Conservation (phyloP, 1,284 basidiomycete genomes). For the Cystobasidium pallidum region DNA sequence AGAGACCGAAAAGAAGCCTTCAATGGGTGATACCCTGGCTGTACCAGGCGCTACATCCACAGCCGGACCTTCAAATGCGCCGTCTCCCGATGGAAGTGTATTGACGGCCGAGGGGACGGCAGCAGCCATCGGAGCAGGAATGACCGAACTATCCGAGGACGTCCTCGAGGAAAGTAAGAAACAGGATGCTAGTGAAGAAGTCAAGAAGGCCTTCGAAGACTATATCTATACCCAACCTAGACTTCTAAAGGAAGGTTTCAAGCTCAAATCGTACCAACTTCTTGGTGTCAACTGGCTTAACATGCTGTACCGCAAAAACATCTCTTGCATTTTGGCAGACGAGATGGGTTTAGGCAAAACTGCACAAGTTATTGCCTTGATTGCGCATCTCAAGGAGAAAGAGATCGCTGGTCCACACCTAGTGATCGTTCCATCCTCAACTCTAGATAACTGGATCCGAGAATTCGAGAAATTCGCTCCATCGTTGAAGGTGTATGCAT, state of each 20-base stretch:
- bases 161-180: slow-evolving; percentile 46
- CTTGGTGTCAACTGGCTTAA: slow-evolving; percentile 98
- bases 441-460: slow-evolving; percentile 96
- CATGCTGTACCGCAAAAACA: slow-evolving; percentile 75
- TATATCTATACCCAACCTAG: slow-evolving; percentile 75
- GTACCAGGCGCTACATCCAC: slow-evolving; percentile 48
- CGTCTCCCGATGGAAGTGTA: slow-evolving; percentile 49
- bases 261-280: slow-evolving; percentile 94
- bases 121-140: slow-evolving; percentile 54
- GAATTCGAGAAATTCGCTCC: slow-evolving; percentile 93
- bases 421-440: slow-evolving; percentile 93
- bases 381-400: slow-evolving; percentile 81
- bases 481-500: slow-evolving; percentile 78
- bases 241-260: slow-evolving; percentile 69
- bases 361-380: slow-evolving; percentile 95
- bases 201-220: slow-evolving; percentile 56
- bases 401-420: slow-evolving; percentile 83
- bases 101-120: slow-evolving; percentile 56
- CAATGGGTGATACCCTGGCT: slow-evolving; percentile 44
- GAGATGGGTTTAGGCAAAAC: slow-evolving; percentile 99
- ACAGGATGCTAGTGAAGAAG: slow-evolving; percentile 49
- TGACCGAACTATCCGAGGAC: slow-evolving; percentile 59
- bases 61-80: slow-evolving; percentile 1
- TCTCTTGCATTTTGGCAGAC: slow-evolving; percentile 95
- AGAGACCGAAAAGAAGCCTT: slow-evolving; percentile 1